Base-by-base conservation (phyloP, 2,329 filamentous ascomycete species). In the Ophiostoma sp. region DNA sequence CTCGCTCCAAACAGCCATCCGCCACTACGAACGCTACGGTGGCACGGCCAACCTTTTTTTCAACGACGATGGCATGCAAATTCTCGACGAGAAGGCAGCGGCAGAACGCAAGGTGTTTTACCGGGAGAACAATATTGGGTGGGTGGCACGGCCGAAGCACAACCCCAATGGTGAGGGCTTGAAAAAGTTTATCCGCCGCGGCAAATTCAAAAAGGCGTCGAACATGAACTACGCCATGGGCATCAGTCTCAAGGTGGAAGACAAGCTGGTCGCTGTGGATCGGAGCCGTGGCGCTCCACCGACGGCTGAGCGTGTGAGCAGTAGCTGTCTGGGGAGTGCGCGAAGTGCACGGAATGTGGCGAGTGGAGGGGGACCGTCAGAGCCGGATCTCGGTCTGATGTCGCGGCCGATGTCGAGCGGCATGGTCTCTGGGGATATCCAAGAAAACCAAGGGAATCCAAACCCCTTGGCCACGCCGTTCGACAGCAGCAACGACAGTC, bases 41-140 rank as follows among this genome's bases (percentile, higher is more conserved):
- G 92, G 92, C n/a, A 92, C 91, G 8, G 91, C 91, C 75, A 93
- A 93, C 80, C 90, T 93, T 82, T 92, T 93, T 78, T 84, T 93
- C 81, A 93, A 93, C 79, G 91, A 93, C 76, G 91, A 93, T 76
- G 91, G 91, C 78, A 85, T 94, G 70, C 91, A 93, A 80, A 84
- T 93, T 42, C 83, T 93, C 66, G 82, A 84, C 8, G 88, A 90
- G 73, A 87, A 90, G 74, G 88, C 85, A 89, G 66, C 85, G 84
- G 50, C n/a, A 69, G 88, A 87, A 2, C 87, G 90, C 72, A 91
- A 91, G 75, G 89, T 91, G 66, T 92, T 91, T 76, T 92, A 92
- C 78, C 87, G 88, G 28, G 89, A 91, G 76, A 88, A 92, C 80
- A 90, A 87, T 78, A 91, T 92, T 76, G 90, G 90, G 64, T 92